A percentile compares a stretch with the other conserved stretches of the same genome.
Conservation (phyloP, 2,329 filamentous ascomycete genomes). For the Ophiostoma sp. region DNA sequence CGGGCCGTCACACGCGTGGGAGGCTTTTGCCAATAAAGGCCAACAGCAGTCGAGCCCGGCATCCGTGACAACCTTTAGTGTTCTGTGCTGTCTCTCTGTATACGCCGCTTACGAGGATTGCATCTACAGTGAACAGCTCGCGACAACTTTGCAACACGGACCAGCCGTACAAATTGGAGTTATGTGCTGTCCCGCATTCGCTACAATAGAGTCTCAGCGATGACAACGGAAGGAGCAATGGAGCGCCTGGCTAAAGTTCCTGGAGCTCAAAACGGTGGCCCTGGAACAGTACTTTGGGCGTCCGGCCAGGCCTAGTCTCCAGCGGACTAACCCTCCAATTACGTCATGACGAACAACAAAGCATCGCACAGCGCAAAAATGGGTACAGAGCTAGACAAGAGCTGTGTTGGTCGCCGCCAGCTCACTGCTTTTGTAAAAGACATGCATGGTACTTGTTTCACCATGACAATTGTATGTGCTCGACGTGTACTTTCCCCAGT, state of each 20-base stretch:
- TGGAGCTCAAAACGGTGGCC: not conserved
- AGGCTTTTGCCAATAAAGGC: not conserved
- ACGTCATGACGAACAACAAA: slow-evolving; percentile 20
- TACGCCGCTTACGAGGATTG: not conserved
- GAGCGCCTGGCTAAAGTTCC: not conserved
- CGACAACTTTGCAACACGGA: not conserved
- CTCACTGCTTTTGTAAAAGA: not conserved
- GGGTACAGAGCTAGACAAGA: not conserved
- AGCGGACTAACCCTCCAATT: slow-evolving; percentile 4
- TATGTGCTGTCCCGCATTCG: not conserved
- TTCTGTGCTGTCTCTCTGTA: not conserved
- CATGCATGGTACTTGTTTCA: not conserved
- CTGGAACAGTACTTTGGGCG: not conserved
- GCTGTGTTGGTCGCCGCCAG: slow-evolving; percentile 2
- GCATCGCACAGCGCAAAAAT: not conserved
- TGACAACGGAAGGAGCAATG: not conserved
- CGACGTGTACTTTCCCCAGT: not conserved
- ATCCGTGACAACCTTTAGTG: no score
- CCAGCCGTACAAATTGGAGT: not conserved
- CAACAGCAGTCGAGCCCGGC: not conserved
- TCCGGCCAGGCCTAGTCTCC: not conserved
- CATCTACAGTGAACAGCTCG: not conserved
- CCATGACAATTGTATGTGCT: not conserved
- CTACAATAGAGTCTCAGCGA: not conserved
- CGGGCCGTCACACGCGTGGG: not conserved